Percentiles rank a stretch among this genome's conserved stretches.
These are phyloP conservation scores for Diplogelasinospora grovesii DNA, from an alignment of 495 filamentous ascomycete genomes.

Conservation along the genomic window DNA sequence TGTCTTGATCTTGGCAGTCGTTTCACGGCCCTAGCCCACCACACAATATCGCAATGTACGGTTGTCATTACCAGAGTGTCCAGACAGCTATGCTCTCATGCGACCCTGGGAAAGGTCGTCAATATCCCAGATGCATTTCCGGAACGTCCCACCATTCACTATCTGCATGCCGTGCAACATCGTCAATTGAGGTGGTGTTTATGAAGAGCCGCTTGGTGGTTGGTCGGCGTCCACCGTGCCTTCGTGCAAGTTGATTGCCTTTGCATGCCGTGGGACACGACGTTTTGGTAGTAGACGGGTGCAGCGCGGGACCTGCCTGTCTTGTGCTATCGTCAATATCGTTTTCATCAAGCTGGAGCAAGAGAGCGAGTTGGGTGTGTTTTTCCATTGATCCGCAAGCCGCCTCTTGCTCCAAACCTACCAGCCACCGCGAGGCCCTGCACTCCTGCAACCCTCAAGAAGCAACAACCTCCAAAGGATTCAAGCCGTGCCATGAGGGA, in stretches of 20 bases:
- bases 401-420: conserved; percentile 12
- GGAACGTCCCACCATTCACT: background rate
- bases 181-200: conserved; percentile 6
- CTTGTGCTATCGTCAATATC: conserved; percentile 15
- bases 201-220: conserved; percentile 9
- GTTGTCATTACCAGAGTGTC: too few relatives aligned
- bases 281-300: conserved; percentile 7
- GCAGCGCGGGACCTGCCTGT: background rate
- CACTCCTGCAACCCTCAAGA: background rate
- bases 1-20: too few relatives aligned
- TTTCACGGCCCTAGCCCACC: too few relatives aligned
- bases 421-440: background rate
- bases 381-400: conserved; percentile 11
- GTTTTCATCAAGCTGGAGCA: conserved; percentile 19
- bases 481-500: too few relatives aligned
- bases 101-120: too few relatives aligned
- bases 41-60: too few relatives aligned
- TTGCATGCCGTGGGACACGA: conserved; percentile 16
- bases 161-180: conserved; percentile 11
- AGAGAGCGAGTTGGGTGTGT: conserved; percentile 3
- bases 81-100: too few relatives aligned
- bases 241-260: conserved; percentile 16
- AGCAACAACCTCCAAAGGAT: too few relatives aligned
- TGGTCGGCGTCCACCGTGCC: conserved; percentile 2
- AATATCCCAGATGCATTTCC: too few relatives aligned